A percentile compares a stretch with the other conserved stretches of the same genome.
Conservation (phyloP, 2,329 filamentous ascomycete genomes). For the Diplodia seriata region DNA sequence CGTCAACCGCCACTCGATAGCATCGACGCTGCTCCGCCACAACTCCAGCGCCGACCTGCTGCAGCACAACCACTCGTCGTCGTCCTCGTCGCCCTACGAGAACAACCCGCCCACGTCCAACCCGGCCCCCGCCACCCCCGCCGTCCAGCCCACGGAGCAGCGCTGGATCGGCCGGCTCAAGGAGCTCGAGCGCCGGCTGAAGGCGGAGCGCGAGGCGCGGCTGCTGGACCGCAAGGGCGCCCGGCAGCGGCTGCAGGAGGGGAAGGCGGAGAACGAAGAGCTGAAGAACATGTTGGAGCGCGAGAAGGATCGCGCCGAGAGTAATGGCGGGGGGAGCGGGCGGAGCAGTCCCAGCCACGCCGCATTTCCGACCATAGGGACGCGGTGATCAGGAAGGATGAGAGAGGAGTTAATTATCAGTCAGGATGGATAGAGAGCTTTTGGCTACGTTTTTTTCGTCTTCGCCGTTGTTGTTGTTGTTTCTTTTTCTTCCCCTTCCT, state of each 20-base stretch:
- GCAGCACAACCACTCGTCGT: slow-evolving; percentile 49
- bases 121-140: slow-evolving; percentile 35
- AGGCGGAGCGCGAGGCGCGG: slow-evolving; percentile 86
- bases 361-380: slow-evolving; percentile 27
- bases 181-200: slow-evolving; percentile 86
- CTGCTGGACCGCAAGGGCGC: slow-evolving; percentile 85
- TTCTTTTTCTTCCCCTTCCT: neutral
- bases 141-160: slow-evolving; percentile 63
- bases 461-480: neutral
- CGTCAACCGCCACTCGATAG: slow-evolving; percentile 53
- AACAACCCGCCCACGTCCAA: slow-evolving; percentile 28
- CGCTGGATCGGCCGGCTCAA: slow-evolving; percentile 85
- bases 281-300: slow-evolving; percentile 69
- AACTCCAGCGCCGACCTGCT: slow-evolving; percentile 20
- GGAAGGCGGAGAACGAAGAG: slow-evolving; percentile 75
- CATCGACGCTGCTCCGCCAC: slow-evolving; percentile 62
- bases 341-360: slow-evolving; percentile 28
- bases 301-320: slow-evolving; percentile 50
- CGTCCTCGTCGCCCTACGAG: slow-evolving; percentile 42
- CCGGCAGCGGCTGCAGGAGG: slow-evolving; percentile 77
- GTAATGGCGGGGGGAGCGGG: slow-evolving; percentile 16
- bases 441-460: too few relatives aligned
- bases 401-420: too few relatives aligned
- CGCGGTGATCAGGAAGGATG: neutral
- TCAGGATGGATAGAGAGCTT: neutral